These are phyloP conservation scores for Xanthoconium separans DNA, from an alignment of 1,284 basidiomycete species.

Conservation along the genomic window DNA sequence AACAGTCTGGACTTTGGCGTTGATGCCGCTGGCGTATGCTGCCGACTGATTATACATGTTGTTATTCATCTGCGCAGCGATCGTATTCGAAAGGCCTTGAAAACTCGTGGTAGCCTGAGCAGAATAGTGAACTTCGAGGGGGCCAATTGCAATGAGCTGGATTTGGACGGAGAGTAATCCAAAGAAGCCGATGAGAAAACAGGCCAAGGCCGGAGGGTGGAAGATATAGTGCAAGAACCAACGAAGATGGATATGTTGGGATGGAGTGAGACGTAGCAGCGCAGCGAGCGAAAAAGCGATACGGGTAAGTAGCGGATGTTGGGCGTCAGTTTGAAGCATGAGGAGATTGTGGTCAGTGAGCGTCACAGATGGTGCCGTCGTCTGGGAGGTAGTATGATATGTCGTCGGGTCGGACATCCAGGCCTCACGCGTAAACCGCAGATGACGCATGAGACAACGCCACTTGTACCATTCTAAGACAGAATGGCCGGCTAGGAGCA, in stretches of 20 bases:
- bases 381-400: constrained; percentile 37
- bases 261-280: constrained; percentile 52
- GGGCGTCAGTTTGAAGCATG: constrained; percentile 62
- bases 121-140: constrained; percentile 65
- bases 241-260: constrained; percentile 61
- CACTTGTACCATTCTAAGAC: constrained; percentile 80
- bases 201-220: constrained; percentile 85
- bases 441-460: constrained; percentile 61
- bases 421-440: constrained; percentile 68
- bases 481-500: constrained; percentile 66
- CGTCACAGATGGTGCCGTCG: constrained; percentile 47
- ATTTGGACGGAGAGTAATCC: constrained; percentile 88
- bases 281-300: constrained; percentile 55
- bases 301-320: constrained; percentile 70
- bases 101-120: constrained; percentile 59
- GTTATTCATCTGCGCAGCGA: constrained; percentile 76
- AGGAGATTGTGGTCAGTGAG: constrained; percentile 76
- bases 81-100: constrained; percentile 65
- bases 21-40: constrained; percentile 75
- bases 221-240: constrained; percentile 91
- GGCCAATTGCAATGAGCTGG: constrained; percentile 76
- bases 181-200: constrained; percentile 87
- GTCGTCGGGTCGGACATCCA: constrained; percentile 72
- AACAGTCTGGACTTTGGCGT: constrained; percentile 64
- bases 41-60: constrained; percentile 69